Evolutionary conservation across 805 yeast species (phyloP).

Genomic region (Ogataea corticis): DNA sequence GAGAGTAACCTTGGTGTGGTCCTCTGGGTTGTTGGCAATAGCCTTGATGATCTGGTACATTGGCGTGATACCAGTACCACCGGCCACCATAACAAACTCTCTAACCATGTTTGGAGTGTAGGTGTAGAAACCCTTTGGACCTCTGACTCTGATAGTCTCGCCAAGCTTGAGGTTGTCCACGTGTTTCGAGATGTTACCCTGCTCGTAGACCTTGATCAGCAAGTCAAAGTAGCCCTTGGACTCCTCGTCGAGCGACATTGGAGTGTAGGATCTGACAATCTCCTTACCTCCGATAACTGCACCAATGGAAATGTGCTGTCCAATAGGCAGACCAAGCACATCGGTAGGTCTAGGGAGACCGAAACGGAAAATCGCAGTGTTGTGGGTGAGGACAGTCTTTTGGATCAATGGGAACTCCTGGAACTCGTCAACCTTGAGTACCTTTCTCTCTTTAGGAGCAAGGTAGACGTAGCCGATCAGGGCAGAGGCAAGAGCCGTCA

Average conservation of each 20-base stretch:
- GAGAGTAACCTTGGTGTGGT: conserved; percentile 71
- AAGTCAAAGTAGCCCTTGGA: conserved; percentile 82
- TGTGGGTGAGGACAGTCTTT: conserved; percentile 74
- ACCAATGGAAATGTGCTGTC: conserved; percentile 85
- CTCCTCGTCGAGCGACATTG: conserved; percentile 74
- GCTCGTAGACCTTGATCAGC: conserved; percentile 80
- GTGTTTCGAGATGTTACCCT: conserved; percentile 79
- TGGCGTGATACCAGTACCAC: conserved; percentile 96
- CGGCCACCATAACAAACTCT: conserved; percentile 86
- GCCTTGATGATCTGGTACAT: conserved; percentile 92
- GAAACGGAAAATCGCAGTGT: conserved; percentile 81
- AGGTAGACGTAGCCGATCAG: conserved; percentile 18
- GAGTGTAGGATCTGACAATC: conserved; percentile 85
- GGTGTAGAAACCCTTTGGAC: conserved; percentile 88
- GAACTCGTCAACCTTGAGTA: conserved; percentile 65
- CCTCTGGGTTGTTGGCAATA: conserved; percentile 72
- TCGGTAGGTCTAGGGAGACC: conserved; percentile 75
- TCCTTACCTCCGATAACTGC: conserved; percentile 79
- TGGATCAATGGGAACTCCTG: conserved; percentile 78
- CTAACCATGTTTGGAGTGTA: conserved; percentile 78
- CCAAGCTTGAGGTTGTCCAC: conserved; percentile 76
- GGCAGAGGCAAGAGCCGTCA: conserved; percentile 27
- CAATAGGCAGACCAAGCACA: conserved; percentile 85
- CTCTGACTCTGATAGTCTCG: conserved; percentile 73
- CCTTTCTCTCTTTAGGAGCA: conserved; percentile 39